These are phyloP conservation scores for Gliomastix tumulicola DNA, from an alignment of 2,329 filamentous ascomycete species.

Conservation along the genomic window DNA sequence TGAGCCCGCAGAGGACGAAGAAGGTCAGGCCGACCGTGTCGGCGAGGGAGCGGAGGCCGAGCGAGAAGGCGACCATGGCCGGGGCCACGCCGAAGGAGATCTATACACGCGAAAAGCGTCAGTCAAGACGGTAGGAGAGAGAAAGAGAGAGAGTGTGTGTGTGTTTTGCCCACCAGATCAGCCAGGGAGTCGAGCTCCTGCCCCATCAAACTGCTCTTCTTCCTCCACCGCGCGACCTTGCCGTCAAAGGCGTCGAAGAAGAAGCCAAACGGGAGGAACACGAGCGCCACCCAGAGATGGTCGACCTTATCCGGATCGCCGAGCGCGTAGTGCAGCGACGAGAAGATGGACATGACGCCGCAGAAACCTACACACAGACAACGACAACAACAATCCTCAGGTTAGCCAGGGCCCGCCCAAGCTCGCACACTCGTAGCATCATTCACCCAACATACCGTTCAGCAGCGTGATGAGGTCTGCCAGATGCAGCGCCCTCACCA, in stretches of 20 bases:
- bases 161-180: slow-evolving; percentile 61
- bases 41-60: slow-evolving; percentile 76
- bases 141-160: slow-evolving; percentile 1
- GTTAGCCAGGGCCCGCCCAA: neutral
- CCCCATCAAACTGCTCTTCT: slow-evolving; percentile 96
- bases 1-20: slow-evolving; percentile 92
- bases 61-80: slow-evolving; percentile 77
- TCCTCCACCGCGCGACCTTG: slow-evolving; percentile 90
- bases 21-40: slow-evolving; percentile 77
- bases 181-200: slow-evolving; percentile 95
- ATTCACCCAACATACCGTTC: too few relatives aligned
- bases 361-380: slow-evolving; percentile 54
- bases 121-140: neutral
- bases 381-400: neutral
- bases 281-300: slow-evolving; percentile 76
- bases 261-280: slow-evolving; percentile 82
- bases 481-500: slow-evolving; percentile 65
- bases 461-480: slow-evolving; percentile 79
- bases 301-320: slow-evolving; percentile 57
- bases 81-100: slow-evolving; percentile 94
- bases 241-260: slow-evolving; percentile 99
- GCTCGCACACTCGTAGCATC: too few relatives aligned
- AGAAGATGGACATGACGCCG: slow-evolving; percentile 92
- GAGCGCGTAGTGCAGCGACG: slow-evolving; percentile 87
- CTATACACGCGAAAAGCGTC: too few relatives aligned